Percentiles rank a stretch among this genome's conserved stretches.
phyloP scores from a whole-genome alignment of 805 yeast genomes.

The Metahyphopichia silvanorum region DNA sequence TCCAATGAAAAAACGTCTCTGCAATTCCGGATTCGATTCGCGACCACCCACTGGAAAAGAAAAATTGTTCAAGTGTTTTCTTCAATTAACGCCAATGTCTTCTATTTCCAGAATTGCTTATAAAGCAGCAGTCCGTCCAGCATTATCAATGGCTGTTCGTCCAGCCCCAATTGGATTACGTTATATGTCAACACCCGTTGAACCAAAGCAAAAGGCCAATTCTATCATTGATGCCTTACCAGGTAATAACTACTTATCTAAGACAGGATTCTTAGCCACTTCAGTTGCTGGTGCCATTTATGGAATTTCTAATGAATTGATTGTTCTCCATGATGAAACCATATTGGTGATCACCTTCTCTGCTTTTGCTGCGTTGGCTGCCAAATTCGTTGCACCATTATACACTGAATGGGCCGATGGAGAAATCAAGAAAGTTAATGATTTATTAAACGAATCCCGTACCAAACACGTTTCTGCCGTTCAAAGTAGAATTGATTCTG shows the following conservation, averaged over 20 bases:
- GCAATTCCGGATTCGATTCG: too few relatives aligned
- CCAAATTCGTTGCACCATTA: constrained; percentile 89
- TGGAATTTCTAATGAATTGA: constrained; percentile 90
- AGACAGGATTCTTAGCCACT: constrained; percentile 94
- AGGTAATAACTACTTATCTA: constrained; percentile 81
- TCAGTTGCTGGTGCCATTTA: constrained; percentile 91
- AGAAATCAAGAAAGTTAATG: constrained; percentile 76
- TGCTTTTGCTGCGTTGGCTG: constrained; percentile 69
- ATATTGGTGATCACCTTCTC: constrained; percentile 77
- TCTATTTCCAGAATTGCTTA: constrained; percentile 43
- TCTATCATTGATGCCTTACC: constrained; percentile 91
- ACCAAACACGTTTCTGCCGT: constrained; percentile 89
- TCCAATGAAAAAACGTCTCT: too few relatives aligned
- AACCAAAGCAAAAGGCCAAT: constrained; percentile 88
- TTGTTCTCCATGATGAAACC: constrained; percentile 93
- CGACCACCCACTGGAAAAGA: too few relatives aligned
- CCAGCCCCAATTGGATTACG: constrained; percentile 58
- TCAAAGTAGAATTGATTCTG: constrained; percentile 85
- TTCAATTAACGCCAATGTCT: constrained; percentile 36
- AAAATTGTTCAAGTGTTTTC: too few relatives aligned
- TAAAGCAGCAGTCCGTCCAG: constrained; percentile 40
- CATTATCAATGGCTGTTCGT: constrained; percentile 36
- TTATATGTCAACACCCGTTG: constrained; percentile 64
- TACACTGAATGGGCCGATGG: constrained; percentile 93
- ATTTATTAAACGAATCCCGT: constrained; percentile 83